Percentiles rank a stretch among this genome's conserved stretches.
These are phyloP conservation scores for Passalora sequoiae DNA, from an alignment of 2,329 filamentous ascomycete species.

Conservation along the genomic window DNA sequence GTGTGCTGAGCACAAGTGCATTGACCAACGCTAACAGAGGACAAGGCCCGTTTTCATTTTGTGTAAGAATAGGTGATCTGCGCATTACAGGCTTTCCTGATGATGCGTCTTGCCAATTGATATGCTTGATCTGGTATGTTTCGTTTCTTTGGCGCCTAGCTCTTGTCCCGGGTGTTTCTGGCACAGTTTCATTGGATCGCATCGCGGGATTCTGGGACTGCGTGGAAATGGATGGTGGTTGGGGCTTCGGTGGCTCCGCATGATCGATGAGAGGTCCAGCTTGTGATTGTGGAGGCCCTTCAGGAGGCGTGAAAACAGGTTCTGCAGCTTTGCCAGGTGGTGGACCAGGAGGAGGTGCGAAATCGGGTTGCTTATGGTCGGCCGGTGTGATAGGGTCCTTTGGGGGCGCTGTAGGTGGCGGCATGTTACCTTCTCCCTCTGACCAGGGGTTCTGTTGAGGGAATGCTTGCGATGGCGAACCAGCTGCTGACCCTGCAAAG, in stretches of 20 bases:
- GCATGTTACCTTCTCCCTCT: conserved; percentile 5
- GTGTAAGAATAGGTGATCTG: conserved; percentile 79
- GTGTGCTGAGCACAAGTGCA: conserved; percentile 77
- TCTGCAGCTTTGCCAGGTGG: conserved; percentile 2
- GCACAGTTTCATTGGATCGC: conserved; percentile 11
- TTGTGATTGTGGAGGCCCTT: conserved; percentile 30
- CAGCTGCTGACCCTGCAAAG: conserved; percentile 14
- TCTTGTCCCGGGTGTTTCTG: conserved; percentile 38
- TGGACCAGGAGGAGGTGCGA: conserved; percentile 13
- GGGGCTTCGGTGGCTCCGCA: conserved; percentile 25
- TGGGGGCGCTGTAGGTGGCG: conserved; percentile 16
- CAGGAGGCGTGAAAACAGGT: conserved; percentile 20
- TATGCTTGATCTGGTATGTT: conserved; percentile 88
- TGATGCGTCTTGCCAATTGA: conserved; percentile 71
- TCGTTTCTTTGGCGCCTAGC: conserved; percentile 54
- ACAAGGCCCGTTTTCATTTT: conserved; percentile 92
- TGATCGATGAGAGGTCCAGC: conserved; percentile 31
- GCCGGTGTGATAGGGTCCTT: conserved; percentile 18
- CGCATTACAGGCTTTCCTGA: conserved; percentile 56
- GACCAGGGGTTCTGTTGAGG: conserved; percentile 22
- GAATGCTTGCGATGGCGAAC: conserved; percentile 12
- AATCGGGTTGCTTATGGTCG: conserved; percentile 3
- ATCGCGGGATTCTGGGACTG: conserved; percentile 7
- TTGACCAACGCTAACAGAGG: conserved; percentile 91
- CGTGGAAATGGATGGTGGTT: conserved; percentile 32